Evolutionary conservation across 495 filamentous ascomycete species (phyloP), one percentile per base, ranked within the genome.

Genomic region (Trichocladium uniseriatum): DNA sequence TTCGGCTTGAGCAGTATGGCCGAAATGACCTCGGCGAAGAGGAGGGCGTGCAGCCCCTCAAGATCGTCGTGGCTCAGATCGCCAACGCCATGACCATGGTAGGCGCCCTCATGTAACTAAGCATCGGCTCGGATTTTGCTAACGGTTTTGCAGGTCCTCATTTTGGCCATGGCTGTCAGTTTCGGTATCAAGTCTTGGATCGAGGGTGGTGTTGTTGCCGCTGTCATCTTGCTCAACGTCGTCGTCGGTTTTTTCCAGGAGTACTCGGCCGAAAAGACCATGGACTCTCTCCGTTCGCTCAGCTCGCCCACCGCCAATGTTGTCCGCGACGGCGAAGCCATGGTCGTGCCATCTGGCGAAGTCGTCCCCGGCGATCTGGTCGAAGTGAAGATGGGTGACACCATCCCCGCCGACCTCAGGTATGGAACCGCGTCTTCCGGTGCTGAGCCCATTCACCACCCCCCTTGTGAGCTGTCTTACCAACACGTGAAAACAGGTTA

Each of bases 211-310:
- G 88, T 94, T 22, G 78, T 94, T 11, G 79, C 84, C 14, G 81
- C 78, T 29, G 87, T 94, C 58, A 88, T 94, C 48, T 54, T 83
- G 9, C 70, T 94, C 52, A 94, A 94, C 58, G 79, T 91, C 35
- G 65, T 80, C 35, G 78, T 82, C 54, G 80, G 80, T 31, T 94
- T 92, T 69, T 78, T 80, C 48, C 87, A 94, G 63, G 88, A 94
- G 58, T 94, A 86, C 63, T 77, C 79, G 35, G 88, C 88, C n/a
- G 87, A 90, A 56, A 86, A 90, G 70, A 89, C 83, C 41, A 90
- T 94, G 75, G 80, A 91, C 45, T 84, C 84, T 15, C 72, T 94
- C 16, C 72, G 85, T 38, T 79, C 80, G 34, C 73, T 94, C 9
- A 86, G 82, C 6, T 86, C 88, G 1, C 89, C 89, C 21, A 81